Base-by-base conservation (phyloP, 192 early-diverging fungal genomes). In the Endogone sp. region DNA sequence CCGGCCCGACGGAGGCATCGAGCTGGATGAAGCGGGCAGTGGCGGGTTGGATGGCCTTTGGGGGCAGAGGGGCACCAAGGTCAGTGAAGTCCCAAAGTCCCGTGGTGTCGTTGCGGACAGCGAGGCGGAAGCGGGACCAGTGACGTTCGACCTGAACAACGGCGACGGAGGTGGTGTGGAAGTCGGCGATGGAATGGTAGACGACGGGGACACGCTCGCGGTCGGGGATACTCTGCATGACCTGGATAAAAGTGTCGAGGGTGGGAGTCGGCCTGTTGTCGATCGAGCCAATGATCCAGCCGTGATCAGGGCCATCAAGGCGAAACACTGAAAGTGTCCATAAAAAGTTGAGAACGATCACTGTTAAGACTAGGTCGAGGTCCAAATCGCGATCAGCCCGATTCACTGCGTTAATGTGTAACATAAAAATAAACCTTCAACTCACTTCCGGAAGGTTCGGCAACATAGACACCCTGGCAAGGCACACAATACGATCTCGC, bases 381-480 rank as follows among this genome's bases (percentile, higher is more conserved):
- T n/a, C n/a, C n/a, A n/a, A n/a, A n/a, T n/a, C n/a, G n/a, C n/a
- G n/a, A n/a, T n/a, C n/a, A n/a, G n/a, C n/a, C n/a, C n/a, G n/a
- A n/a, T n/a, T n/a, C n/a, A n/a, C n/a, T n/a, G n/a, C n/a, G n/a
- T n/a, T n/a, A n/a, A n/a, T n/a, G n/a, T n/a, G n/a, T n/a, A n/a
- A n/a, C n/a, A n/a, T n/a, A n/a, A n/a, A n/a, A n/a, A n/a, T n/a
- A n/a, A n/a, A n/a, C n/a, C n/a, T n/a, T n/a, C n/a, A n/a, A 68
- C 77, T 75, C 71, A 79, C 77, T 82, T 31, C 81, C 84, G 44
- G 74, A 74, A 3, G 83, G 80, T 63, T 83, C 85, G 29, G 90
- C 75, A 3, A 94, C 87, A 81, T 92, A 94, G 2, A 95, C 93
- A 29, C 95, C 96, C 30, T 78, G 71, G n/a, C 87, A 84, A 21